Base-by-base conservation (phyloP, 208 protist species). In the Wallacemonas collosoma region DNA sequence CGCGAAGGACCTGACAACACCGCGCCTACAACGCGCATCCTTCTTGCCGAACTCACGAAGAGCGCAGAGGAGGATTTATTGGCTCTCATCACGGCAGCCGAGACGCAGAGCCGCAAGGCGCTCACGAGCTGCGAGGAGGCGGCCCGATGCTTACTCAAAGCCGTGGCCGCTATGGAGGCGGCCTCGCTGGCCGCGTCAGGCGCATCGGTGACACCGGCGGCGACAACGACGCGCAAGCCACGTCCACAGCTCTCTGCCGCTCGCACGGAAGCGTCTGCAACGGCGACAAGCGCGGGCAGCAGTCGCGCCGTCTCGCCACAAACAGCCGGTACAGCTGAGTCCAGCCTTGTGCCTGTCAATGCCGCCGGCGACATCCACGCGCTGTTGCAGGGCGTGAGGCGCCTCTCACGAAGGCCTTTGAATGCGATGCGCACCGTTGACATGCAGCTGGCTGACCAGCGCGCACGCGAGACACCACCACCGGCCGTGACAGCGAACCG, bases 121-220 rank as follows among this genome's bases (percentile, higher is more conserved):
- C 40, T 83, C 11, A 57, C 74, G 57, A 2, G 47, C 36, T 55
- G 47, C 1, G 75, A 79, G 64, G 39, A n/a, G 15, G 64, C 78
- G 9, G 57, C 71, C 57, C 69, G 69, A 17, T 26, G 60, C 12
- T 26, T 79, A 69, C 69, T 79, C 17, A 48, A 50, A 36, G 61
- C 68, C 17, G 55, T 61, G 41, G 45, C 15, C 55, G 17, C 17
- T 17, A 7, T 60, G 55, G 55, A 60, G 55, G 9, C 17, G 7
- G 55, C 55, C 26, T 26, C 26, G 26, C 26, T 26, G 26, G 26
- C 26, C 26, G 55, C 55, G 55, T 60, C 55, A 35, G 9, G 11
- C 14, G 7, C 55, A 26, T 26, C 55, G 7, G 14, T 7, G 7
- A 60, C 14, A 60, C 15, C 17, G 17, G 15, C 55, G 11, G 14